Evolutionary conservation across 1,284 basidiomycete species (phyloP), one percentile per base, ranked within the genome.

Genomic region (Thelephora terrestris): DNA sequence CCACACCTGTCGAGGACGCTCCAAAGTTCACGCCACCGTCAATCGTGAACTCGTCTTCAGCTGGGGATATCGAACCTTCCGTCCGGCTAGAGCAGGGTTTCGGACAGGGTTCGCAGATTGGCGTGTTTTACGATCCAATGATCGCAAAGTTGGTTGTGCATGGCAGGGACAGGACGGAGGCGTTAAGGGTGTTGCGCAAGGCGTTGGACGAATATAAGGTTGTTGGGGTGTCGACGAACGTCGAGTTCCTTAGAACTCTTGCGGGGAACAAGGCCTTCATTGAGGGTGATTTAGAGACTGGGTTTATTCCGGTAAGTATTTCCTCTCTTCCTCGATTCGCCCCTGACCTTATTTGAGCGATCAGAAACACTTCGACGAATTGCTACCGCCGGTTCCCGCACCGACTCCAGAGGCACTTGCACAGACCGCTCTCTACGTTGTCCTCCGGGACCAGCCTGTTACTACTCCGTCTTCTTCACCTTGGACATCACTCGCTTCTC

Each of bases 101-200:
- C 63, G 73, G 71, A 4, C 78, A 83, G 59, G 91, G 90, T 12
- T 81, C 93, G 49, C 85, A 91, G 59, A 92, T 96, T 51, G 89
- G 87, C 25, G 86, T 93, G 3, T 91, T 84, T 66, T 97, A 97
- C 63, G 93, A 97, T 59, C 91, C 93, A 0, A 89, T 96, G 83
- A 94, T 94, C 53, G 83, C 91, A 24, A 92, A 92, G 61, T 79
- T 96, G n/a, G 85, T 96, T 38, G 91, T 91, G 7, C 88, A 92
- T 57, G 93, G 89, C 10, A 70, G 80, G 34, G 88, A 95, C 64
- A 75, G 93, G n/a, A 79, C 78, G 2, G 89, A 93, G 59, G 93
- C 93, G 0, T 65, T 97, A 53, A 73, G 88, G 7, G 73, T 90
- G 58, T 73, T 96, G 50, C 69, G 85, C 7, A 79, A 81, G 47